These are phyloP conservation scores for Neurospora sp. DNA, from an alignment of 495 filamentous ascomycete genomes.

Conservation along the genomic window DNA sequence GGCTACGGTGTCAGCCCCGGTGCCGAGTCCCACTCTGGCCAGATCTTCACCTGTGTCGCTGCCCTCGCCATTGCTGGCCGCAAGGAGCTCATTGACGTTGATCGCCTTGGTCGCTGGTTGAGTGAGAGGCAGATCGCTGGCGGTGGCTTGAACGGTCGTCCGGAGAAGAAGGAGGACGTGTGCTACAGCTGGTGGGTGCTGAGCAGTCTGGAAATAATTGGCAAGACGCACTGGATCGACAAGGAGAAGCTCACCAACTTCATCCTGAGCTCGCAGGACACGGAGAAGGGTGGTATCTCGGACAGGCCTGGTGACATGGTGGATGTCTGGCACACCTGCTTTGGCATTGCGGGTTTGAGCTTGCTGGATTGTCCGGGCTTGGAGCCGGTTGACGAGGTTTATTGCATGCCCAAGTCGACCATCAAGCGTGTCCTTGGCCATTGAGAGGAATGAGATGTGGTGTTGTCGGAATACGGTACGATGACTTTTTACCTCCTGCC, in stretches of 20 bases:
- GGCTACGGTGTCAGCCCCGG: slow-evolving; percentile 83
- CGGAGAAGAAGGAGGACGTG: slow-evolving; percentile 92
- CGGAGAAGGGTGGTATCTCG: slow-evolving; percentile 72
- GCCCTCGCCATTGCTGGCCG: slow-evolving; percentile 73
- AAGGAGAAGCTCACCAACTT: slow-evolving; percentile 62
- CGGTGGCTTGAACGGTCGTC: slow-evolving; percentile 86
- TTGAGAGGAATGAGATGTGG: not conserved
- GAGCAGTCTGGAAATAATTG: slow-evolving; percentile 82
- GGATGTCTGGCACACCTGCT: slow-evolving; percentile 92
- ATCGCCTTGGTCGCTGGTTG: slow-evolving; percentile 78
- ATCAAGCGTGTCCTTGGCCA: slow-evolving; percentile 42
- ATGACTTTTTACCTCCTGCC: slow-evolving; percentile 41
- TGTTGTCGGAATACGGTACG: not conserved
- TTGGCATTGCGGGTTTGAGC: slow-evolving; percentile 82
- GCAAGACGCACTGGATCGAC: slow-evolving; percentile 84
- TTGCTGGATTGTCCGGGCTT: slow-evolving; percentile 67
- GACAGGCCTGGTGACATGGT: slow-evolving; percentile 91
- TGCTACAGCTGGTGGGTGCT: slow-evolving; percentile 99
- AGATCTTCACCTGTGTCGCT: slow-evolving; percentile 91
- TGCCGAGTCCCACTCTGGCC: slow-evolving; percentile 84
- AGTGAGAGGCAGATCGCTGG: slow-evolving; percentile 82
- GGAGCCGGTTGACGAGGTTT: slow-evolving; percentile 74
- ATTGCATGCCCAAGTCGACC: slow-evolving; percentile 70
- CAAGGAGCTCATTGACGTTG: slow-evolving; percentile 72
- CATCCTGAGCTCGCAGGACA: slow-evolving; percentile 81